phyloP scores from a whole-genome alignment of 441 rosid species.

The Lepidium campestre region DNA sequence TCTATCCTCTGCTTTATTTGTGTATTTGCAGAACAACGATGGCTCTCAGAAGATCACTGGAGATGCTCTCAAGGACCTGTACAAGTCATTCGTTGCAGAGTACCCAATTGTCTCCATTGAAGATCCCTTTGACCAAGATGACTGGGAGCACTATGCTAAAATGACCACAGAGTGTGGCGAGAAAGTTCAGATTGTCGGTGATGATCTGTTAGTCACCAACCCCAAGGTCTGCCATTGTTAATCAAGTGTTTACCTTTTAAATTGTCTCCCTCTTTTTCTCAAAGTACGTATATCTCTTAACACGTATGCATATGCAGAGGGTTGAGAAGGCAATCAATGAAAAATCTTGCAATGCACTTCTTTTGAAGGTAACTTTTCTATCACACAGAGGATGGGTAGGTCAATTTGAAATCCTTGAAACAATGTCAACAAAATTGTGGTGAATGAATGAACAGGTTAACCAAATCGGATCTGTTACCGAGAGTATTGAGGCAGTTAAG shows the following conservation, averaged over 20 bases:
- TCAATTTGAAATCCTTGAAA: too few relatives aligned
- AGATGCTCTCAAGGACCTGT: constrained; percentile 72
- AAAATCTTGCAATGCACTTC: constrained; percentile 92
- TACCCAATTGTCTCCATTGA: constrained; percentile 94
- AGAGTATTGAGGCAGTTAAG: constrained; percentile 94
- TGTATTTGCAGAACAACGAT: constrained; percentile 47
- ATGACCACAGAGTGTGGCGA: constrained; percentile 69
- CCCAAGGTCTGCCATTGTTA: too few relatives aligned
- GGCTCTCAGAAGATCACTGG: constrained; percentile 94
- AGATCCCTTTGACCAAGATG: constrained; percentile 98
- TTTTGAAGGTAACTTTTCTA: constrained; percentile 57
- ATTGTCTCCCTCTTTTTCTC: too few relatives aligned
- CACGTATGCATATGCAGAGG: too few relatives aligned
- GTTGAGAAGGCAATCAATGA: constrained; percentile 88
- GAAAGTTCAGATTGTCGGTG: constrained; percentile 92
- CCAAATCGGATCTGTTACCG: constrained; percentile 95
- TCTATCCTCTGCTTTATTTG: background rate
- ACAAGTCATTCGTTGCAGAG: constrained; percentile 83
- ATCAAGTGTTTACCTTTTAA: too few relatives aligned
- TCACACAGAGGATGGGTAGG: too few relatives aligned
- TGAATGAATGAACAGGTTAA: constrained; percentile 93
- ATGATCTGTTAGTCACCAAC: constrained; percentile 94
- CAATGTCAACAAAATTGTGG: too few relatives aligned
- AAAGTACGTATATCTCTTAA: too few relatives aligned
- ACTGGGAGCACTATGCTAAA: constrained; percentile 87